phyloP scores from a whole-genome alignment of 202 grass and related monocot genomes.

The Cymbopogon flexuosus region DNA sequence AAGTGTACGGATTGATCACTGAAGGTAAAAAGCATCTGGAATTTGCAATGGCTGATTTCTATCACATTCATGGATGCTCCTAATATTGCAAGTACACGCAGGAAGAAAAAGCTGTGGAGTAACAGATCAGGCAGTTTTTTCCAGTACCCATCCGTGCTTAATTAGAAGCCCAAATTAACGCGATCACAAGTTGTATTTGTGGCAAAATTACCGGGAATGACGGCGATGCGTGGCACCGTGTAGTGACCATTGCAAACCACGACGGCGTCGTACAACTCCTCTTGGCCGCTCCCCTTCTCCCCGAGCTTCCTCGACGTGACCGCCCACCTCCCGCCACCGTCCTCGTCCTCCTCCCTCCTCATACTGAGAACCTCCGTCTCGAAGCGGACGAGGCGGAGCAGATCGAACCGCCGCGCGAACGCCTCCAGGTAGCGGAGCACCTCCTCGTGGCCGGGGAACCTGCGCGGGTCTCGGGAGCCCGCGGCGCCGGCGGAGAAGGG shows the following conservation, averaged over 20 bases:
- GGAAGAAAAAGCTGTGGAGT: not conserved
- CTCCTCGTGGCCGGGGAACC: constrained; percentile 74
- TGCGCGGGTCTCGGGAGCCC: constrained; percentile 36
- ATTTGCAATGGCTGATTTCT: not conserved
- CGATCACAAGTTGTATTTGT: not conserved
- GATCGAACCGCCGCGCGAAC: constrained; percentile 58
- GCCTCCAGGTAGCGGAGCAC: constrained; percentile 75
- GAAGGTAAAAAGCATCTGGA: not conserved
- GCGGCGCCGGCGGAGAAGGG: constrained; percentile 38
- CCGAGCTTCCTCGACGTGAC: constrained; percentile 62
- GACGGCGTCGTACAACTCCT: constrained; percentile 71
- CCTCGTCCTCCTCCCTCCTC: constrained; percentile 28
- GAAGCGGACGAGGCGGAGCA: constrained; percentile 50
- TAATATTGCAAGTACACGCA: not conserved
- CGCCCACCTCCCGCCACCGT: constrained; percentile 46
- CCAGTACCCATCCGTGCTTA: not conserved
- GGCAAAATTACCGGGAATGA: constrained; percentile 55
- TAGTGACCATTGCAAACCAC: constrained; percentile 87
- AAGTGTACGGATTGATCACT: not conserved
- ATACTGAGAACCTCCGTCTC: constrained; percentile 63
- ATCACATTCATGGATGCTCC: not conserved
- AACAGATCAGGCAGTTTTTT: not conserved
- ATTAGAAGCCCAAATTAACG: not conserved
- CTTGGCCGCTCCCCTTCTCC: constrained; percentile 33
- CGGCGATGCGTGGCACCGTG: constrained; percentile 56